phyloP scores from a whole-genome alignment of 495 filamentous ascomycete species.

The Lindgomyces ingoldianus region DNA sequence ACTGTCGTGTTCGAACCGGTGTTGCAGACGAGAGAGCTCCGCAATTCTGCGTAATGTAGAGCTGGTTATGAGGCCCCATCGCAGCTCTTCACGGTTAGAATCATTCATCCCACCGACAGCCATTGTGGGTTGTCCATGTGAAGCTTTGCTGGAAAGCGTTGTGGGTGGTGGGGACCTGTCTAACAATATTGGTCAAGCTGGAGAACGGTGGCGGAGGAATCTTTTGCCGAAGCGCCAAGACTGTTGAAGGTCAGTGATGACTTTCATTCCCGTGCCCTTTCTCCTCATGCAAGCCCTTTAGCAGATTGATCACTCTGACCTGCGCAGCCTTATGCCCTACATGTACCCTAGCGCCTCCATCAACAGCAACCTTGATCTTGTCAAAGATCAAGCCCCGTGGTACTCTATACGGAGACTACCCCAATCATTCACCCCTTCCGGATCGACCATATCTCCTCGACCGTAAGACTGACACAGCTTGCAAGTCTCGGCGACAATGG shows the following conservation, averaged over 20 bases:
- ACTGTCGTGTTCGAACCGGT: slow-evolving; percentile 50
- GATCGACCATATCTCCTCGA: not conserved
- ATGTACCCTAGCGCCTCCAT: slow-evolving; percentile 15
- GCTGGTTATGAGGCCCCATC: slow-evolving; percentile 45
- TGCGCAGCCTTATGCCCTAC: slow-evolving; percentile 10
- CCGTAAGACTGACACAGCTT: no score
- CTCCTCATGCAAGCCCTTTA: no score
- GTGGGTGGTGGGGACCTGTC: slow-evolving; percentile 12
- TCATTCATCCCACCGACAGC: slow-evolving; percentile 34
- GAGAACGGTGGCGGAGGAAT: slow-evolving; percentile 12
- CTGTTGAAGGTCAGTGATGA: no score
- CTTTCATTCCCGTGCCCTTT: no score
- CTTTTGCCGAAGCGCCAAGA: slow-evolving; percentile 32
- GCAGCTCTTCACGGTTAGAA: slow-evolving; percentile 37
- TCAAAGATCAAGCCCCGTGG: slow-evolving; percentile 27
- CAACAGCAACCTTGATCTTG: slow-evolving; percentile 29
- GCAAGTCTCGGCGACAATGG: slow-evolving; percentile 20
- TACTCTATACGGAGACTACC: slow-evolving; percentile 25
- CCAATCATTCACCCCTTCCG: not conserved
- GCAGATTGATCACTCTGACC: no score
- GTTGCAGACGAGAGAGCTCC: slow-evolving; percentile 50
- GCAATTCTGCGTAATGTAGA: slow-evolving; percentile 52
- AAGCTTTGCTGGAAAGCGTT: slow-evolving; percentile 3
- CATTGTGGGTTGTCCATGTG: slow-evolving; percentile 35
- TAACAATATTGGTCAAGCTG: slow-evolving; percentile 8